A percentile compares a stretch with the other conserved stretches of the same genome.
phyloP scores from a whole-genome alignment of 345 rosid genomes.

The Carallia pectinifolia region DNA sequence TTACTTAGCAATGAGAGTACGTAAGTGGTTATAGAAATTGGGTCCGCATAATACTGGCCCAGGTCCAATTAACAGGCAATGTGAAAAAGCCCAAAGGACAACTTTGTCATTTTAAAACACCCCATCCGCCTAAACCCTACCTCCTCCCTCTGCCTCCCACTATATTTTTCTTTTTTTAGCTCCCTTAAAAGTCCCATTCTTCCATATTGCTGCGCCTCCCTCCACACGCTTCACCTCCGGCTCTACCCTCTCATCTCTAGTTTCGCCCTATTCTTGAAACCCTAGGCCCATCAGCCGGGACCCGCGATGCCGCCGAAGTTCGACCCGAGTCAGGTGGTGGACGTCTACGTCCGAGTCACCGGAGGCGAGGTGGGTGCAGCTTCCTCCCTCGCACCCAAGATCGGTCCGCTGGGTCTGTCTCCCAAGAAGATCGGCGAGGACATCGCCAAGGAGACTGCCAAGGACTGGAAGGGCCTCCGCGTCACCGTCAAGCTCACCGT shows the following conservation, averaged over 20 bases:
- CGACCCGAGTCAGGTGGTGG: slow-evolving; percentile 9
- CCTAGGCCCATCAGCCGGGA: not conserved
- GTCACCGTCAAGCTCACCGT: slow-evolving; percentile 6
- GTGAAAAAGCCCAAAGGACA: not conserved
- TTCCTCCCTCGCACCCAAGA: not conserved
- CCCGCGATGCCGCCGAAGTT: not conserved
- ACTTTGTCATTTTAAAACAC: not conserved
- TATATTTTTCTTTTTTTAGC: not conserved
- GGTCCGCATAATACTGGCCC: not conserved
- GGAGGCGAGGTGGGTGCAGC: slow-evolving; percentile 6
- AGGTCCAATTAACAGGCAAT: no score
- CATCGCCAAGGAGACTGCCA: slow-evolving; percentile 1
- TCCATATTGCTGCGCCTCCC: not conserved
- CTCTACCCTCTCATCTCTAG: no score
- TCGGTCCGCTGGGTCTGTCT: slow-evolving; percentile 3
- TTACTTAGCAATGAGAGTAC: no score
- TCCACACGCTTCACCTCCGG: not conserved
- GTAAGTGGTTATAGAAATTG: not conserved
- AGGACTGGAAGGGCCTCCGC: slow-evolving; percentile 2
- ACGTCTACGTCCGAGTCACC: not conserved
- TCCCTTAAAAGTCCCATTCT: not conserved
- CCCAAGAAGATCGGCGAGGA: slow-evolving; percentile 5
- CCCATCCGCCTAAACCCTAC: not conserved
- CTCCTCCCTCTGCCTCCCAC: not conserved
- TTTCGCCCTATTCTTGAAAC: no score